phyloP scores from a whole-genome alignment of 352 stramenopile species.

The Pythium sukuiense region DNA sequence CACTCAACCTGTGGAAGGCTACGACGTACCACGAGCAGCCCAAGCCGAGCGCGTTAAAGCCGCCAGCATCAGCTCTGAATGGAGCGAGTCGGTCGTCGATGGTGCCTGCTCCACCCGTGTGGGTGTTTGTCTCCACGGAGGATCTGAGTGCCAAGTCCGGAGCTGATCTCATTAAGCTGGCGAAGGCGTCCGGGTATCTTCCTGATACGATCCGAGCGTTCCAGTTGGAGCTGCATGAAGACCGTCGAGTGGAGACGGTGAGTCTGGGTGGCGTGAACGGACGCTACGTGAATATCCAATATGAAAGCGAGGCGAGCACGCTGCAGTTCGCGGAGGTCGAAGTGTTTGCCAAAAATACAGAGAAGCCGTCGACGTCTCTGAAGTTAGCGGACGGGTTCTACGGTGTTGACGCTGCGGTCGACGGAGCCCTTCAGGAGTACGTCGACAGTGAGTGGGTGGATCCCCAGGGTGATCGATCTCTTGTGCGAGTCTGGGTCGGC shows the following conservation, averaged over 20 bases:
- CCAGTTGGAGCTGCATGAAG: constrained; percentile 17
- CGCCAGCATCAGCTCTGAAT: constrained; percentile 35
- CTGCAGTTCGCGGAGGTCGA: constrained; percentile 74
- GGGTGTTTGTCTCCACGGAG: constrained; percentile 60
- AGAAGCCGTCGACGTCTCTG: not conserved
- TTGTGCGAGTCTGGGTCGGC: constrained; percentile 68
- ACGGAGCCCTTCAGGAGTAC: constrained; percentile 45
- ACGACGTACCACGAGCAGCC: constrained; percentile 73
- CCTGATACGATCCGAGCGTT: constrained; percentile 14
- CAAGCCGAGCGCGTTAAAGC: constrained; percentile 39
- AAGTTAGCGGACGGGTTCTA: constrained; percentile 59
- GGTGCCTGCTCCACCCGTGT: constrained; percentile 37
- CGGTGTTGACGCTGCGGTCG: constrained; percentile 37
- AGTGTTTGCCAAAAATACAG: constrained; percentile 32
- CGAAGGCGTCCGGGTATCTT: constrained; percentile 12
- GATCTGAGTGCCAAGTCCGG: constrained; percentile 12
- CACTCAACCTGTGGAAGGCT: constrained; percentile 64
- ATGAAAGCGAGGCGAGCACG: constrained; percentile 33
- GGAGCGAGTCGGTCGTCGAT: constrained; percentile 31
- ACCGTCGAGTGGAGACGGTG: constrained; percentile 27
- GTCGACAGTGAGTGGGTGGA: constrained; percentile 71
- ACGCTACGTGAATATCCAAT: constrained; percentile 65
- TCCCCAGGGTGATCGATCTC: constrained; percentile 27
- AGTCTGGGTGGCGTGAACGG: constrained; percentile 27
- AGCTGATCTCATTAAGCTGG: constrained; percentile 8